These are phyloP conservation scores for Cystobasidium tubakii DNA, from an alignment of 768 basidiomycete genomes.

Conservation along the genomic window DNA sequence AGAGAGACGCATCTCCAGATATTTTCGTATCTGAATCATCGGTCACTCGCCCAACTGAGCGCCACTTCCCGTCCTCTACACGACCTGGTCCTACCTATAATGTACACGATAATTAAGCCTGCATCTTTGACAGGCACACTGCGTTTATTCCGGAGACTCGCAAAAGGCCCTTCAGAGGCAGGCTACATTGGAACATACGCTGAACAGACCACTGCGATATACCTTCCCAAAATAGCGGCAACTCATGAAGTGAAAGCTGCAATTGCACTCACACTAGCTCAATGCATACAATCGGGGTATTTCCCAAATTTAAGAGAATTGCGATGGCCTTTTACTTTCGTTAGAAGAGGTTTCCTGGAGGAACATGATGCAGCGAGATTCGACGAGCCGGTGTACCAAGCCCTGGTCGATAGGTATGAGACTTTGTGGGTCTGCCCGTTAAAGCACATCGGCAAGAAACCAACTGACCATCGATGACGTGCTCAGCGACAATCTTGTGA, in stretches of 20 bases:
- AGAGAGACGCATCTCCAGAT: not conserved
- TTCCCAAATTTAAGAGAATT: not conserved
- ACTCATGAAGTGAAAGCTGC: constrained; percentile 25
- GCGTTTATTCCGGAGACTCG: not conserved
- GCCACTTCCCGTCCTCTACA: not conserved
- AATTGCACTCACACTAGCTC: not conserved
- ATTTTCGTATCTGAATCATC: not conserved
- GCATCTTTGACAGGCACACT: not conserved
- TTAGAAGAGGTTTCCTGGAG: constrained; percentile 27
- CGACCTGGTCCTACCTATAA: not conserved
- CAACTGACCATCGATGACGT: not conserved
- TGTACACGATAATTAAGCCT: constrained; percentile 7
- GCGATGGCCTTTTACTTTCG: not conserved
- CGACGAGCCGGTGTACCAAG: constrained; percentile 27
- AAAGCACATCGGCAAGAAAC: not conserved
- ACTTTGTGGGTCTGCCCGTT: constrained; percentile 3
- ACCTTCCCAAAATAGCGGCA: not conserved
- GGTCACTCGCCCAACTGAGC: not conserved
- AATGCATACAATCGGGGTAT: not conserved
- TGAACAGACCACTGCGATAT: not conserved
- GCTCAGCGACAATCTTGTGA: not conserved
- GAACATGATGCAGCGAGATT: constrained; percentile 9
- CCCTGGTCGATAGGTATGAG: not conserved
- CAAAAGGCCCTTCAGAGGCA: not conserved
- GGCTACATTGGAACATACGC: not conserved